Percentiles rank a stretch among this genome's conserved stretches.
Conservation (phyloP, 257 asterid genomes). For the Salvia rosmarinus region DNA sequence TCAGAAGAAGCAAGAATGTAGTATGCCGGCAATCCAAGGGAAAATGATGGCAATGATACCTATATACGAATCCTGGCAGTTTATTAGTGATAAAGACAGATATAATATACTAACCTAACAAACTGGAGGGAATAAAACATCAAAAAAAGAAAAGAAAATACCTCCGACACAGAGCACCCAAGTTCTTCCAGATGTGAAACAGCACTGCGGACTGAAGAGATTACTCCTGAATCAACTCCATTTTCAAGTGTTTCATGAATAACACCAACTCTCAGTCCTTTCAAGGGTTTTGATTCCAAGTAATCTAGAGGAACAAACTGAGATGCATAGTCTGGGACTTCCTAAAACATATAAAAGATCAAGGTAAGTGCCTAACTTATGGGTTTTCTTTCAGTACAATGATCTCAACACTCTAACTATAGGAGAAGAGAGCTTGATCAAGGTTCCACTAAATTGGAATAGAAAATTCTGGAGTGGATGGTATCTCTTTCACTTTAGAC, state of each 20-base stretch:
- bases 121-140: not conserved
- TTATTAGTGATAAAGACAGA: constrained; percentile 21
- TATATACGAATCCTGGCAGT: constrained; percentile 35
- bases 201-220: constrained; percentile 70
- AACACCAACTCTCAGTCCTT: constrained; percentile 86
- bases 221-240: constrained; percentile 81
- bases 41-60: constrained; percentile 91
- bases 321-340: constrained; percentile 68
- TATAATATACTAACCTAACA: constrained; percentile 5
- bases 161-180: constrained; percentile 84
- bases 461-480: not conserved
- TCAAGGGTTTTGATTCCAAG: constrained; percentile 77
- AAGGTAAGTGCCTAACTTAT: constrained; percentile 13
- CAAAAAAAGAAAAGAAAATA: constrained; percentile 33
- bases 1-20: constrained; percentile 93
- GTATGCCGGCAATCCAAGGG: constrained; percentile 97
- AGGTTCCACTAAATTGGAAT: not conserved
- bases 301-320: constrained; percentile 58
- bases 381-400: not conserved
- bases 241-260: constrained; percentile 85
- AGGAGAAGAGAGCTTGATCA: constrained; percentile 20
- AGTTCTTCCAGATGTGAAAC: constrained; percentile 85
- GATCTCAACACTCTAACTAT: not conserved
- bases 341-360: constrained; percentile 57
- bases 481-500: not conserved